Evolutionary conservation across 2,329 filamentous ascomycete species (phyloP), one percentile per base, ranked within the genome.

Genomic region (Colletotrichum sp.): DNA sequence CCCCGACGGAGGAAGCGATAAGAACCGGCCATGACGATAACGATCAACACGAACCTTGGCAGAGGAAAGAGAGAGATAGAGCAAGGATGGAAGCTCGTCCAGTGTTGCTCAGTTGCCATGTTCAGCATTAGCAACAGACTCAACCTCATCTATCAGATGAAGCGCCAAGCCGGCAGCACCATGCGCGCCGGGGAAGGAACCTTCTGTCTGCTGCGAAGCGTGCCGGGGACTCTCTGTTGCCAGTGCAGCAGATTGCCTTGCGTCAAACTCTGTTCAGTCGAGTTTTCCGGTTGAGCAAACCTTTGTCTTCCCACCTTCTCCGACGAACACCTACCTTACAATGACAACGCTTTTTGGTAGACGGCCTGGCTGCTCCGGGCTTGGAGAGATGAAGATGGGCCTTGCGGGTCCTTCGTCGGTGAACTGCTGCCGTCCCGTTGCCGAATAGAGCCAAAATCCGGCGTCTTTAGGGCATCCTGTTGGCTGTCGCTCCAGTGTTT

Each of bases 131-230:
- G 38, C 57, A 62, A 61, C n/a, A 58, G 33, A 59, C 31, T 43
- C 51, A 18, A 73, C 58, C 67, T 72, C 68, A 59, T 63, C 69
- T 62, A 67, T 74, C 63, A 64, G 72, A 74, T 67, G 72, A 74
- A 74, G 72, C 72, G 68, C 68, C 72, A 67, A 72, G 72, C 55
- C 68, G 62, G 72, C 34, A 63, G 72, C 27, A 57, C 72, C 72
- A 68, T 74, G 72, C 72, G 47, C 68, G 70, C 55, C 57, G 58
- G 69, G 69, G 62, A 43, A 74, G 43, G 72, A 72, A 58, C 68
- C 63, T 47, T 59, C 34, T 47, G 63, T 47, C 55, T 68, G 36
- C 31, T 31, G 55, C 66, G 36, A 67, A 38, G 59, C 59, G 33
- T 36, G 59, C 59, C 21, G 29, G 66, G 55, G 21, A 38, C 66